Evolutionary conservation across 208 protist species (phyloP).

Genomic region (Crithidia thermophila): DNA sequence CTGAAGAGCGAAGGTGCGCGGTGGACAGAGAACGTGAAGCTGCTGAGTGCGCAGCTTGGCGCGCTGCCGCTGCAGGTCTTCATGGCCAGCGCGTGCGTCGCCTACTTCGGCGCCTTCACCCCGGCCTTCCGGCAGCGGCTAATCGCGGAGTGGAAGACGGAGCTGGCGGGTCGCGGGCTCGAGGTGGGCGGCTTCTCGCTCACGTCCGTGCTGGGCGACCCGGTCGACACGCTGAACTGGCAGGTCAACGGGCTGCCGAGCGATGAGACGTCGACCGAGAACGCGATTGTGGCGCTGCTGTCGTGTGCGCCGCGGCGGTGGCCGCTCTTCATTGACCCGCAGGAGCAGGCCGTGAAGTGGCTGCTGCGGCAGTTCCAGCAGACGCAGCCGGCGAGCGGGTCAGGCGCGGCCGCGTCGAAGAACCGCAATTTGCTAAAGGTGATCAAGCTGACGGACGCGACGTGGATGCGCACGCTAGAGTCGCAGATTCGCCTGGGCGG

Average conservation of each 20-base stretch:
- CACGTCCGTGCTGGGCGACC: slow-evolving; percentile 89
- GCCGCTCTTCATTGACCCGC: slow-evolving; percentile 96
- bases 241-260: slow-evolving; percentile 96
- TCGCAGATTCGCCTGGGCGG: slow-evolving; percentile 93
- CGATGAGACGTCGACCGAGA: slow-evolving; percentile 97
- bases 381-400: slow-evolving; percentile 21
- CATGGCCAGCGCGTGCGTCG: slow-evolving; percentile 93
- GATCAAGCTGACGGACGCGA: slow-evolving; percentile 90
- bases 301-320: slow-evolving; percentile 85
- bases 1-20: slow-evolving; percentile 95
- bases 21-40: slow-evolving; percentile 93
- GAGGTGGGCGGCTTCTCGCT: slow-evolving; percentile 54
- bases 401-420: slow-evolving; percentile 26
- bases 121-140: slow-evolving; percentile 91
- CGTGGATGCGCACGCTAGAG: slow-evolving; percentile 92
- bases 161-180: slow-evolving; percentile 55
- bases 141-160: slow-evolving; percentile 74
- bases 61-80: slow-evolving; percentile 95
- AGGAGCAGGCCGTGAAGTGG: slow-evolving; percentile 96
- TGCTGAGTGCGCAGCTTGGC: slow-evolving; percentile 66
- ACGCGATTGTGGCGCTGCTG: slow-evolving; percentile 93
- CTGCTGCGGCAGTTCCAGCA: slow-evolving; percentile 82
- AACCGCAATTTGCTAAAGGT: slow-evolving; percentile 67
- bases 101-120: slow-evolving; percentile 96
- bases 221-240: slow-evolving; percentile 97